These are phyloP conservation scores for Lentinus tigrinus DNA, from an alignment of 768 basidiomycete genomes.

Conservation along the genomic window DNA sequence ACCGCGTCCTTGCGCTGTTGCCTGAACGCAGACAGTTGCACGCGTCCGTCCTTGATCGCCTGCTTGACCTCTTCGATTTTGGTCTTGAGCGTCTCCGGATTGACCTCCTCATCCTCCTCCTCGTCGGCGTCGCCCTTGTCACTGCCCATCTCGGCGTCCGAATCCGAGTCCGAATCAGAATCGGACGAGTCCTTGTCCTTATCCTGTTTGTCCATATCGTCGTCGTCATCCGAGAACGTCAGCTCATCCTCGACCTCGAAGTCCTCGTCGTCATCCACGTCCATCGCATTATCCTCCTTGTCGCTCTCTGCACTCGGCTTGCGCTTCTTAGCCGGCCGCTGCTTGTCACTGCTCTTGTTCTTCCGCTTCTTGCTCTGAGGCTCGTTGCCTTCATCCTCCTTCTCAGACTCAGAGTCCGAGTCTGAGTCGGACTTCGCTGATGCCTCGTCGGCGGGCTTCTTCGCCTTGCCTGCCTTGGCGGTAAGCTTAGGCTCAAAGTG, in stretches of 20 bases:
- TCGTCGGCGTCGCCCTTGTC: slow-evolving; percentile 28
- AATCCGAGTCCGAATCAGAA: slow-evolving; percentile 10
- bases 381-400: slow-evolving; percentile 11
- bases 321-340: slow-evolving; percentile 44
- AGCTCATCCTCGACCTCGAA: slow-evolving; percentile 28
- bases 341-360: slow-evolving; percentile 38
- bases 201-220: slow-evolving; percentile 15
- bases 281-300: slow-evolving; percentile 18
- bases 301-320: slow-evolving; percentile 25
- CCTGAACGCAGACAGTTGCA: slow-evolving; percentile 36
- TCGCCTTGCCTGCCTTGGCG: slow-evolving; percentile 25
- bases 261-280: slow-evolving; percentile 34
- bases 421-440: not conserved
- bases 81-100: slow-evolving; percentile 42
- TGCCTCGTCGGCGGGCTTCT: slow-evolving; percentile 8
- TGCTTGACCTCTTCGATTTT: slow-evolving; percentile 44
- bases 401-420: slow-evolving; percentile 18
- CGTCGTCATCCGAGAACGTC: slow-evolving; percentile 24
- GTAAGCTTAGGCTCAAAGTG: slow-evolving; percentile 44
- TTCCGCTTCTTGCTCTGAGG: slow-evolving; percentile 50
- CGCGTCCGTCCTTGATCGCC: slow-evolving; percentile 40
- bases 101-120: slow-evolving; percentile 40
- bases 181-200: slow-evolving; percentile 25
- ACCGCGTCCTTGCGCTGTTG: slow-evolving; percentile 42
- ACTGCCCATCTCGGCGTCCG: slow-evolving; percentile 12